A percentile compares a stretch with the other conserved stretches of the same genome.
These are phyloP conservation scores for Macrophomina phaseolina DNA, from an alignment of 2,329 filamentous ascomycete genomes.

Conservation along the genomic window DNA sequence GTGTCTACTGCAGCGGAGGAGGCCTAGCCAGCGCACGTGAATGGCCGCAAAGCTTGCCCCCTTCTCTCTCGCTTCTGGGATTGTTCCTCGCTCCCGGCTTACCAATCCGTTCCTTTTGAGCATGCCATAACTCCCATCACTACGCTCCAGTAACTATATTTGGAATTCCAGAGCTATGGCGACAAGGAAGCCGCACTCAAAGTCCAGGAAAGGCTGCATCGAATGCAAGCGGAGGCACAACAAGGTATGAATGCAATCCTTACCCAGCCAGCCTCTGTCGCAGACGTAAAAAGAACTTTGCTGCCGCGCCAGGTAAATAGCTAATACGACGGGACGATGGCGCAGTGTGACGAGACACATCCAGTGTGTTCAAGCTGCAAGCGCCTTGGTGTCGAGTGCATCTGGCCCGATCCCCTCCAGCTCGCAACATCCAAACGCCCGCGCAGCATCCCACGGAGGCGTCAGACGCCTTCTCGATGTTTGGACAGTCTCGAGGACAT, in stretches of 20 bases:
- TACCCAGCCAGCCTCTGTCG: background rate
- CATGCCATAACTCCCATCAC: no score
- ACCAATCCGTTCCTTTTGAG: no score
- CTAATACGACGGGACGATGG: background rate
- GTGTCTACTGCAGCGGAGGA: no score
- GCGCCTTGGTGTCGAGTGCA: background rate
- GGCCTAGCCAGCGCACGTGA: no score
- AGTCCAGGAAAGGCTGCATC: background rate
- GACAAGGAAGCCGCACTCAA: background rate
- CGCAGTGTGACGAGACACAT: background rate
- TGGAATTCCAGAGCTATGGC: background rate
- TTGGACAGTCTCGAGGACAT: background rate
- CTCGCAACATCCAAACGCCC: background rate
- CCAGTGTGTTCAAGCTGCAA: background rate
- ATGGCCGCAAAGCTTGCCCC: no score
- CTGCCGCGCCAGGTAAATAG: background rate
- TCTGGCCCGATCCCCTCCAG: background rate
- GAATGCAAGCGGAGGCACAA: constrained; percentile 5
- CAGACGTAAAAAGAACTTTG: background rate
- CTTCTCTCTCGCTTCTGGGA: no score
- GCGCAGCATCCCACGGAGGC: background rate
- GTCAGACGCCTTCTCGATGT: background rate
- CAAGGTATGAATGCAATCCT: background rate
- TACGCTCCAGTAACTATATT: no score
- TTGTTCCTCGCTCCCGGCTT: no score